phyloP scores from a whole-genome alignment of 2,329 filamentous ascomycete species.

The Cercospora sp. region DNA sequence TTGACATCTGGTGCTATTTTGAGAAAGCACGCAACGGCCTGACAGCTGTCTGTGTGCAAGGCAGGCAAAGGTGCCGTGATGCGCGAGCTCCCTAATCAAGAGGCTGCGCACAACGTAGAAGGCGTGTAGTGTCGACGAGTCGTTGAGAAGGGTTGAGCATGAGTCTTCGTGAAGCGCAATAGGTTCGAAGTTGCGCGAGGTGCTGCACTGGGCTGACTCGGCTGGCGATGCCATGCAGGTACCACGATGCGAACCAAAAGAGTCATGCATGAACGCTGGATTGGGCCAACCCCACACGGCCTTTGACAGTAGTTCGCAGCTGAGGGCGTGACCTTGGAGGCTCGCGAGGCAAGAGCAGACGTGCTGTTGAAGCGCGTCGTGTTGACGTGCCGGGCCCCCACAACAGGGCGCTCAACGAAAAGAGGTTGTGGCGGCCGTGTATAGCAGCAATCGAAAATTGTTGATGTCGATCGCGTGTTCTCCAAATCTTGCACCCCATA shows the following conservation, averaged over 20 bases:
- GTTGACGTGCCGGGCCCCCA: background rate
- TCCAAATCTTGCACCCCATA: slow-evolving; percentile 3
- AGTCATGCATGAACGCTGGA: background rate
- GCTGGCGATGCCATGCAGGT: slow-evolving; percentile 1
- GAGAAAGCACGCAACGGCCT: background rate
- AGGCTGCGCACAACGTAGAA: background rate
- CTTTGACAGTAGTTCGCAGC: background rate
- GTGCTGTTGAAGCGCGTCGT: background rate
- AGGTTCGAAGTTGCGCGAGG: background rate
- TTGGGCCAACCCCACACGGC: background rate
- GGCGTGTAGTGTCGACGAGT: background rate
- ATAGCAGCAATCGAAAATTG: background rate
- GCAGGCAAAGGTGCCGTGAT: background rate
- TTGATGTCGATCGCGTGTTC: background rate
- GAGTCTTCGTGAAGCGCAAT: background rate
- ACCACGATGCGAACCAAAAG: slow-evolving; percentile 2
- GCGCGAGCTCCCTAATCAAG: background rate
- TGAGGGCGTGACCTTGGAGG: background rate
- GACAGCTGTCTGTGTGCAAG: slow-evolving; percentile 7
- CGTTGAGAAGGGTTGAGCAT: background rate
- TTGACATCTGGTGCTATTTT: background rate
- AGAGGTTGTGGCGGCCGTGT: background rate
- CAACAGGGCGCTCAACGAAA: background rate
- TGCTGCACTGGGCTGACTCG: slow-evolving; percentile 5
- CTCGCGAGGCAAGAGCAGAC: background rate